Base-by-base conservation (phyloP, 176 grass and related monocot genomes). In the Oryza rufipogon region DNA sequence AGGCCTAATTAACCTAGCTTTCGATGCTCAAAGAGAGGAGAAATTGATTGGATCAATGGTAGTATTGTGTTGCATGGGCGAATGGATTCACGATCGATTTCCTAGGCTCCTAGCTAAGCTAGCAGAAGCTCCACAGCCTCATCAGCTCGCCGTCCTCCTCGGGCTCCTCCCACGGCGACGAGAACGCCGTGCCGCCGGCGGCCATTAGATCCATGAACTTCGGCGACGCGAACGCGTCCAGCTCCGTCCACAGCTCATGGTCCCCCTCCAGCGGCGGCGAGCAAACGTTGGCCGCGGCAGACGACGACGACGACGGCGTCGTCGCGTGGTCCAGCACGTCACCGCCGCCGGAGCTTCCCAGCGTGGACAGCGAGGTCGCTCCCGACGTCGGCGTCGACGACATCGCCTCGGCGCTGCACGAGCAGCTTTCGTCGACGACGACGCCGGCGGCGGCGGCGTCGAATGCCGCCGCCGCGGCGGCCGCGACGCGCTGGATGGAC, bases 401-500 rank as follows among this genome's bases (percentile, higher is more conserved):
- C 1, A 44, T 77, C 25, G 49, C 70, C 28, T 47, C 78, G 30
- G 85, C 85, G 48, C 88, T 90, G 22, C 51, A 69, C 14, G 84
- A 87, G 75, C 48, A 68, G 74, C 79, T 78, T 45, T 78, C 61
- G 68, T 87, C 84, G 46, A 7, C 84, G 74, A 64, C 71, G 51
- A 30, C 66, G 36, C 63, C 30, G 82, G 9, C 36, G 41, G 13
- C 6, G 28, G 69, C 34, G 34, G 34, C 38, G 1, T 83, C 80
- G 22, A 86, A 83, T 0, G 84, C 74, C 25, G 80, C 89, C 2
- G 92, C 92, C 4, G 94, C 94, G 2, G 88, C 95, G 0, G 92
- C 92, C 11, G 95, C 95, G 1, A 84, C 80, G 11, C 86, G 76
- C 45, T 97, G 95, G 86, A 97, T 92, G 49, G 95, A 97, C 89